Conservation (phyloP, 495 filamentous ascomycete genomes). For the Penicillium lividum region DNA sequence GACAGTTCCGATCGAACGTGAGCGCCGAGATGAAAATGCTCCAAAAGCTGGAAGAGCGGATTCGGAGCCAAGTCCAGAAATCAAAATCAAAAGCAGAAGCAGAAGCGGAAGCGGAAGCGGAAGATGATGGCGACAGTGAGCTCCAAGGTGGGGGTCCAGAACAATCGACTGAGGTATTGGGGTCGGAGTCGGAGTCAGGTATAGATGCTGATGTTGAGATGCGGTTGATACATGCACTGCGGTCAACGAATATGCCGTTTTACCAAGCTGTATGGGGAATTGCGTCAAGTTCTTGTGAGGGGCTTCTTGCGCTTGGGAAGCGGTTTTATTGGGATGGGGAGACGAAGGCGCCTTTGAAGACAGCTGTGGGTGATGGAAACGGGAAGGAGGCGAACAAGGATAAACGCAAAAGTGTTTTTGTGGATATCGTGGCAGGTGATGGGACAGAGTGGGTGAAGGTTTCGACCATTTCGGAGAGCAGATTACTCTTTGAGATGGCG, state of each 20-base stretch:
- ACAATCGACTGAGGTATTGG: background rate
- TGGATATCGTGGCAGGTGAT: conserved; percentile 55
- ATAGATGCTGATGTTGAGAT: conserved; percentile 22
- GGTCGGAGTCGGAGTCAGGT: background rate
- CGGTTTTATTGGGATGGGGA: conserved; percentile 54
- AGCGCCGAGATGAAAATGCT: conserved; percentile 51
- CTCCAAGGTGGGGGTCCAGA: background rate
- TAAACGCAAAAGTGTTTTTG: conserved; percentile 45
- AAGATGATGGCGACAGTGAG: conserved; percentile 8
- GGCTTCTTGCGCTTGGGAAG: conserved; percentile 54
- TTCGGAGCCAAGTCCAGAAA: conserved; percentile 8
- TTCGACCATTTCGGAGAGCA: conserved; percentile 56
- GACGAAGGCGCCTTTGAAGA: conserved; percentile 16
- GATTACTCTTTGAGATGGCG: conserved; percentile 63
- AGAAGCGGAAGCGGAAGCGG: background rate
- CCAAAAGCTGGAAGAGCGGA: conserved; percentile 44
- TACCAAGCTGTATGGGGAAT: conserved; percentile 57
- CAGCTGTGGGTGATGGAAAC: conserved; percentile 15
- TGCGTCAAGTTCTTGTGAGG: conserved; percentile 46
- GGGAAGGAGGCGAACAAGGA: conserved; percentile 33
- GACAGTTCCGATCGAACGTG: conserved; percentile 51
- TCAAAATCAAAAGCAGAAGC: conserved; percentile 6
- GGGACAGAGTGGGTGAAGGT: conserved; percentile 64
- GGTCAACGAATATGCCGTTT: conserved; percentile 60
- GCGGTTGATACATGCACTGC: conserved; percentile 46